Conservation (phyloP, 2,329 filamentous ascomycete genomes). For the Botrytis cinerea region DNA sequence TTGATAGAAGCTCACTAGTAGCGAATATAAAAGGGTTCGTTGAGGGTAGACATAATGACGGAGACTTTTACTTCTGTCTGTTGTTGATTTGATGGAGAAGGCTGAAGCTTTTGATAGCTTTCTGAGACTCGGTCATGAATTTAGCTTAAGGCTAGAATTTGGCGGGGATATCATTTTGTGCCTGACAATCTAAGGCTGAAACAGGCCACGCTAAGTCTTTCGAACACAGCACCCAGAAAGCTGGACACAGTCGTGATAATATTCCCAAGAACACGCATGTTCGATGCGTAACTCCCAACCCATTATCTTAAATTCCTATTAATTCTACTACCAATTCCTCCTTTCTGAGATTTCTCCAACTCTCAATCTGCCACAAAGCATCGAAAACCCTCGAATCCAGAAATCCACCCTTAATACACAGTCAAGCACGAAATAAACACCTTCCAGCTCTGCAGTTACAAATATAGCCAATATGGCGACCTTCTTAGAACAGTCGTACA, state of each 20-base stretch:
- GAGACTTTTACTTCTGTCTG: conserved; percentile 9
- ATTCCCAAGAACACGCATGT: conserved; percentile 21
- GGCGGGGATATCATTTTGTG: conserved; percentile 10
- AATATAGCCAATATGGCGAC: conserved; percentile 72
- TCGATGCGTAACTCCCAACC: conserved; percentile 35
- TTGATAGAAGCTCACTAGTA: conserved; percentile 75
- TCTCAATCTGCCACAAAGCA: conserved; percentile 24
- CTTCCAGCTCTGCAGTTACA: conserved; percentile 29
- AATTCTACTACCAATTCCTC: conserved; percentile 26
- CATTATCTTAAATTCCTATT: conserved; percentile 30
- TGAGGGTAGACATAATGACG: conserved; percentile 47
- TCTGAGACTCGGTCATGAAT: not conserved
- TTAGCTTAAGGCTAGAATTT: conserved; percentile 20
- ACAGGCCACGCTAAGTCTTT: conserved; percentile 24
- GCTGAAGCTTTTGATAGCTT: conserved; percentile 32
- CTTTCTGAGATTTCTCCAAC: conserved; percentile 25
- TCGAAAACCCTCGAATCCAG: conserved; percentile 28
- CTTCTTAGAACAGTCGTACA: conserved; percentile 94
- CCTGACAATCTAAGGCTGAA: conserved; percentile 23
- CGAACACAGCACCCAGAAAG: conserved; percentile 26
- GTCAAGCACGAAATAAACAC: conserved; percentile 31
- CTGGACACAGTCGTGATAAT: conserved; percentile 26
- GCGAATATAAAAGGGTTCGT: conserved; percentile 85
- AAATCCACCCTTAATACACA: conserved; percentile 26
- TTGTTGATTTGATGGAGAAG: conserved; percentile 25